These are phyloP conservation scores for Apiospora rasikravindrae DNA, from an alignment of 2,329 filamentous ascomycete species.

Conservation along the genomic window DNA sequence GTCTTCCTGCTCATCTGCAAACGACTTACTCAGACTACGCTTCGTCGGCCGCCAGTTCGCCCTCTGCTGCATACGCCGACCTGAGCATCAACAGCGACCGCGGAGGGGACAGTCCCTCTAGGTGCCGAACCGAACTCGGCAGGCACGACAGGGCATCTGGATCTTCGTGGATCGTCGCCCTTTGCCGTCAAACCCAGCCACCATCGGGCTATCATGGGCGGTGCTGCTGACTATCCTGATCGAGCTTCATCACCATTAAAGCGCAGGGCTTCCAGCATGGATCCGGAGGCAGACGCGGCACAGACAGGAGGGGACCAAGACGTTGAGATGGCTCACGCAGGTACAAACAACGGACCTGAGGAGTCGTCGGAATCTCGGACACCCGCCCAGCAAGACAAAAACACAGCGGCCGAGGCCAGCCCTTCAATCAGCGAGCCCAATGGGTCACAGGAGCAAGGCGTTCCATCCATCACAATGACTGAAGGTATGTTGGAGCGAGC, in stretches of 20 bases:
- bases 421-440: not conserved
- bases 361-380: constrained; percentile 22
- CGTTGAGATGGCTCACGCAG: constrained; percentile 50
- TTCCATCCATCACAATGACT: constrained; percentile 18
- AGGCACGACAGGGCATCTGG: constrained; percentile 34
- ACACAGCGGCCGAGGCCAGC: constrained; percentile 25
- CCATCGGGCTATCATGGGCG: constrained; percentile 62
- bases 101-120: constrained; percentile 48
- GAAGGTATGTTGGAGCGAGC: constrained; percentile 12
- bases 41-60: constrained; percentile 63
- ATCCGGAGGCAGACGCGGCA: constrained; percentile 46
- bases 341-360: constrained; percentile 23
- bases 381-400: constrained; percentile 22
- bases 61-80: constrained; percentile 61
- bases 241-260: constrained; percentile 70
- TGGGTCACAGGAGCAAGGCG: not conserved
- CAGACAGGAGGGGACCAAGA: constrained; percentile 48
- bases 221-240: constrained; percentile 61
- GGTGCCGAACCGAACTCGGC: constrained; percentile 48
- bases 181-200: constrained; percentile 51
- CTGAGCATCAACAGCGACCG: constrained; percentile 62
- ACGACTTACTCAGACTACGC: constrained; percentile 53
- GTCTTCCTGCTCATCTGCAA: constrained; percentile 58
- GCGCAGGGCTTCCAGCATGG: constrained; percentile 67
- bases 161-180: constrained; percentile 57